Conservation (phyloP, 768 basidiomycete species). For the Lactarius quietus region DNA sequence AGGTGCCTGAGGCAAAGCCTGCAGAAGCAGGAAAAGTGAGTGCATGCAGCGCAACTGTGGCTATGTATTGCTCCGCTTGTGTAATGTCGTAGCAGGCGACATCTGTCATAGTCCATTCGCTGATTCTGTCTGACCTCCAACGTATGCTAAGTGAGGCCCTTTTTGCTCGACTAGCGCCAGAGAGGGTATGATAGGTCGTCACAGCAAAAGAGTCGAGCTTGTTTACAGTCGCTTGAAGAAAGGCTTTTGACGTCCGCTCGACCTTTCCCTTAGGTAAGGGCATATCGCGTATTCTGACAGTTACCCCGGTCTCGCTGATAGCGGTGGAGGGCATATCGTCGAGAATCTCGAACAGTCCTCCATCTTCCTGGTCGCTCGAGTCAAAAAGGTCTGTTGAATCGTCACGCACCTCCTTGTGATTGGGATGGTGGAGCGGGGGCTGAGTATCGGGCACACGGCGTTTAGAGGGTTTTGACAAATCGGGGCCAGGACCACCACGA, state of each 20-base stretch:
- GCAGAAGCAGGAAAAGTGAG: slow-evolving; percentile 60
- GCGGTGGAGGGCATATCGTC: slow-evolving; percentile 60
- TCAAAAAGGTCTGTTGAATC: slow-evolving; percentile 47
- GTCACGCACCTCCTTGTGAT: slow-evolving; percentile 16
- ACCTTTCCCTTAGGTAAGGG: slow-evolving; percentile 79
- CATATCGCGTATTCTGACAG: slow-evolving; percentile 64
- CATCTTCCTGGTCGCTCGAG: slow-evolving; percentile 45
- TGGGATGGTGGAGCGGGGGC: slow-evolving; percentile 7
- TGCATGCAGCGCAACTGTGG: slow-evolving; percentile 80
- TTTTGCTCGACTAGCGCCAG: slow-evolving; percentile 68
- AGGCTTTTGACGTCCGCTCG: slow-evolving; percentile 71
- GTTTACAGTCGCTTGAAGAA: slow-evolving; percentile 63
- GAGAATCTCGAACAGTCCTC: slow-evolving; percentile 70
- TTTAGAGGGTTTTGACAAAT: neutral
- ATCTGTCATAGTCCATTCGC: slow-evolving; percentile 80
- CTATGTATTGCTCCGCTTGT: slow-evolving; percentile 89
- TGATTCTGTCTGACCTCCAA: slow-evolving; percentile 60
- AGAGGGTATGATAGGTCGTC: slow-evolving; percentile 61
- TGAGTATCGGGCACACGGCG: neutral
- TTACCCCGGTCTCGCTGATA: slow-evolving; percentile 51
- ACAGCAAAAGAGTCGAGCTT: slow-evolving; percentile 75
- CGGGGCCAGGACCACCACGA: slow-evolving; percentile 30
- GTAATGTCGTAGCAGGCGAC: slow-evolving; percentile 71
- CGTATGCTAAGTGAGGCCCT: slow-evolving; percentile 68
- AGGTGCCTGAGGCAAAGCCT: slow-evolving; percentile 58